A percentile compares a stretch with the other conserved stretches of the same genome.
These are phyloP conservation scores for Acanthamoeba castellanii DNA, from an alignment of 208 protist genomes.

Conservation along the genomic window DNA sequence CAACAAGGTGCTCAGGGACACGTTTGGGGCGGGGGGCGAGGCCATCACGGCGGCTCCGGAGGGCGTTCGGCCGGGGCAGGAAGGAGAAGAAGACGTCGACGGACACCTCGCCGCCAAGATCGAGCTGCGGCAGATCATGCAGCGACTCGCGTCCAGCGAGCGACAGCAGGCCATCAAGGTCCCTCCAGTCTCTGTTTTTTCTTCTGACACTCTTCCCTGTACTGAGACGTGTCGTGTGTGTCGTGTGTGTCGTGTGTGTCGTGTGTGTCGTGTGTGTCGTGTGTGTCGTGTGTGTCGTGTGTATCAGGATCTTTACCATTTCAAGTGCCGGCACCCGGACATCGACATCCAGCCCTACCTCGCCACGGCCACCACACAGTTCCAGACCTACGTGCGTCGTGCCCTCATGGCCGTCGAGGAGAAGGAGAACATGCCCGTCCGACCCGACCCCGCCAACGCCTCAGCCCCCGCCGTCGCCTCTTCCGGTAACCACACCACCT, in stretches of 20 bases:
- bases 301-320: slow-evolving; percentile 57
- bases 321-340: slow-evolving; percentile 32
- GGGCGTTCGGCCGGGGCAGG: background rate
- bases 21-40: background rate
- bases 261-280: no score
- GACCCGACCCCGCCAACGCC: background rate
- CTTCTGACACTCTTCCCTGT: background rate
- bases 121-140: slow-evolving; percentile 42
- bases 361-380: slow-evolving; percentile 19
- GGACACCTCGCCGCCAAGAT: slow-evolving; percentile 55
- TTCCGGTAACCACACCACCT: no score
- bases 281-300: background rate
- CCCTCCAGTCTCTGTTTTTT: background rate
- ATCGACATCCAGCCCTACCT: slow-evolving; percentile 74
- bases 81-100: background rate
- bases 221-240: no score
- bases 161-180: slow-evolving; percentile 1
- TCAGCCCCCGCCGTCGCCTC: no score
- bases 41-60: background rate
- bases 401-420: slow-evolving; percentile 33
- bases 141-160: background rate
- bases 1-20: slow-evolving; percentile 45
- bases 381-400: slow-evolving; percentile 66
- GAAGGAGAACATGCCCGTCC: slow-evolving; percentile 43
- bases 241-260: no score